phyloP scores from a whole-genome alignment of 768 basidiomycete species.

The Leccinum disarticulatum region DNA sequence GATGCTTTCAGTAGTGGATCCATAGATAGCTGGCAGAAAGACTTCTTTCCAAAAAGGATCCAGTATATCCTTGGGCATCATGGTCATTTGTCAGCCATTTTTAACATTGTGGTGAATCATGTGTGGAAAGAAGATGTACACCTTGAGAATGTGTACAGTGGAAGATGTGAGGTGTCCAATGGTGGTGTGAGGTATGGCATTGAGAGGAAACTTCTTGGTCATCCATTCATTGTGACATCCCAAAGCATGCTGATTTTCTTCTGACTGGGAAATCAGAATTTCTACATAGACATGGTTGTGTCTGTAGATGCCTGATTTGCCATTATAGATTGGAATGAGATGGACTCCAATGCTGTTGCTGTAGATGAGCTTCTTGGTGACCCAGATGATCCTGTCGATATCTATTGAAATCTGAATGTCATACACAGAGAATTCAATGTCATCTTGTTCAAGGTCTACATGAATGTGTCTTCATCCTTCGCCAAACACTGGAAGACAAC shows the following conservation, averaged over 20 bases:
- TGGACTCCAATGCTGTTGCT: too few species aligned
- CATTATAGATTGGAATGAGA: too few species aligned
- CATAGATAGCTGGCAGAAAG: conserved; percentile 1
- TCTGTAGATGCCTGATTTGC: conserved; percentile 3
- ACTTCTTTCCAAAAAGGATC: conserved; percentile 12
- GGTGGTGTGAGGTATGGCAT: conserved; percentile 4
- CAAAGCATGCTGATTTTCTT: not conserved
- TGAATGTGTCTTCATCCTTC: not conserved
- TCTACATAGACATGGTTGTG: conserved; percentile 20
- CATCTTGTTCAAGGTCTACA: conserved; percentile 3
- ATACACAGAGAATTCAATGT: not conserved
- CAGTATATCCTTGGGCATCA: conserved; percentile 1
- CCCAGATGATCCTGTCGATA: conserved; percentile 12
- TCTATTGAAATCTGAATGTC: not conserved
- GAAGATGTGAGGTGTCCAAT: not conserved
- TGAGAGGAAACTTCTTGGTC: conserved; percentile 6
- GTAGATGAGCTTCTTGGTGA: too few species aligned
- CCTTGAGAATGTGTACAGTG: not conserved
- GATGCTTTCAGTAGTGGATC: too few species aligned
- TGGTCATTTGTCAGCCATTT: not conserved
- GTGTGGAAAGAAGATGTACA: conserved; percentile 8
- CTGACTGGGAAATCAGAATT: conserved; percentile 11
- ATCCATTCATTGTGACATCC: conserved; percentile 3
- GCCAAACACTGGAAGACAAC: not conserved
- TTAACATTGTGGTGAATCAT: conserved; percentile 8